phyloP scores from a whole-genome alignment of 345 rosid species.

The Jatropha curcas region DNA sequence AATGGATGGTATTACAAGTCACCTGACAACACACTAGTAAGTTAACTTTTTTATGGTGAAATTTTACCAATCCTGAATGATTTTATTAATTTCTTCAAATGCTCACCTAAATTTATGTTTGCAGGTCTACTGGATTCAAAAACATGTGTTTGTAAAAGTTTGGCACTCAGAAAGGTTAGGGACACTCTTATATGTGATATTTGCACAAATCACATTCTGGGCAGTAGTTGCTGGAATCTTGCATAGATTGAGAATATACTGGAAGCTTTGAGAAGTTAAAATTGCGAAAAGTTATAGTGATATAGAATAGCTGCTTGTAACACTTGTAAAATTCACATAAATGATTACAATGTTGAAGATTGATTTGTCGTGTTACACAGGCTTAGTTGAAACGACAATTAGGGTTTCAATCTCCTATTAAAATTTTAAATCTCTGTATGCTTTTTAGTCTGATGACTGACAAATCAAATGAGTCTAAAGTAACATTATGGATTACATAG shows the following conservation, averaged over 20 bases:
- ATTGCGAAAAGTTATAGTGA: not conserved
- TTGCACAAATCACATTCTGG: slow-evolving; percentile 60
- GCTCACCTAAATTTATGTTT: not conserved
- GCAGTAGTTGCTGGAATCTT: slow-evolving; percentile 50
- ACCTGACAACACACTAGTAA: slow-evolving; percentile 51
- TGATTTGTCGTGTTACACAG: no score
- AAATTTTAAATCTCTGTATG: no score
- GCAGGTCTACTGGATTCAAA: slow-evolving; percentile 60
- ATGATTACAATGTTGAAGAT: not conserved
- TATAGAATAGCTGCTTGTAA: not conserved
- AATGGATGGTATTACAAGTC: slow-evolving; percentile 64
- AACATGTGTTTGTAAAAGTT: slow-evolving; percentile 49
- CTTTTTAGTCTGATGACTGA: no score
- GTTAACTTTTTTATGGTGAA: slow-evolving; percentile 8
- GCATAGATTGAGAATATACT: slow-evolving; percentile 55
- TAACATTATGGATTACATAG: no score
- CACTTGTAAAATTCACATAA: not conserved
- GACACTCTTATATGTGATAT: slow-evolving; percentile 53
- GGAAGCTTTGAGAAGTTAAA: slow-evolving; percentile 51
- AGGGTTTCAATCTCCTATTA: no score
- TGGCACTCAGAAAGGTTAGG: slow-evolving; percentile 60
- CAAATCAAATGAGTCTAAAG: no score
- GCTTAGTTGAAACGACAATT: no score
- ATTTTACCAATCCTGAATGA: not conserved
- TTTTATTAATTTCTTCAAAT: not conserved